Conservation (phyloP, 495 filamentous ascomycete species). For the Penicillium macrosclerotiorum region DNA sequence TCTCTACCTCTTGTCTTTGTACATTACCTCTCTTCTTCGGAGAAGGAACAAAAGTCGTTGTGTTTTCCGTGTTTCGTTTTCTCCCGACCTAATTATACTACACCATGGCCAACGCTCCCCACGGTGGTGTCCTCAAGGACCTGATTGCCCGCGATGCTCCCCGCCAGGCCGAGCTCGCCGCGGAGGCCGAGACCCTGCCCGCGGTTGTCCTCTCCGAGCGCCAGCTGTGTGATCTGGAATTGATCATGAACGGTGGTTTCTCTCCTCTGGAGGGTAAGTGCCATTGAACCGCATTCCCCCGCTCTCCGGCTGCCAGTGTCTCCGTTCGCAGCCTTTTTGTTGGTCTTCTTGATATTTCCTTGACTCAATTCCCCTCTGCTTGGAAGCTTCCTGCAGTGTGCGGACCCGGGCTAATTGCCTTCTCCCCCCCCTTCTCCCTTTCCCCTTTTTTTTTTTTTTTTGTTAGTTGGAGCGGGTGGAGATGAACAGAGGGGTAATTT, state of each 20-base stretch:
- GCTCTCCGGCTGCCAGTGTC: too few relatives aligned
- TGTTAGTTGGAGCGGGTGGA: constrained; percentile 7
- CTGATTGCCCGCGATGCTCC: constrained; percentile 85
- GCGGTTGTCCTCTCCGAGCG: constrained; percentile 85
- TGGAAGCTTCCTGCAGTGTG: neutral
- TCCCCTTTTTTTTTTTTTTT: too few relatives aligned
- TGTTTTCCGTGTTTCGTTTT: too few relatives aligned
- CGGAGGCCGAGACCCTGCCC: constrained; percentile 82
- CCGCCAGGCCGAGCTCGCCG: constrained; percentile 68
- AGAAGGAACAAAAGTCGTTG: neutral
- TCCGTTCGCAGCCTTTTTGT: too few relatives aligned
- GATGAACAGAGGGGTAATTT: constrained; percentile 24
- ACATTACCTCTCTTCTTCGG: neutral
- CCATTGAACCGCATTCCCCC: too few relatives aligned
- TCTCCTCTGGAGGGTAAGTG: constrained; percentile 89
- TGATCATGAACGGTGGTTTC: constrained; percentile 96
- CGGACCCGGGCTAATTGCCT: too few relatives aligned
- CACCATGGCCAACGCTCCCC: constrained; percentile 77
- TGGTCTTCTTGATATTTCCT: too few relatives aligned
- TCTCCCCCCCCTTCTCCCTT: too few relatives aligned
- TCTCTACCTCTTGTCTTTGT: constrained; percentile 5
- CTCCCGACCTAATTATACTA: too few relatives aligned
- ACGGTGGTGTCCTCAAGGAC: constrained; percentile 97
- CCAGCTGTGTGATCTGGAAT: constrained; percentile 94
- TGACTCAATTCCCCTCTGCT: neutral